Conservation (phyloP, 768 basidiomycete genomes). For the Tremella yokohamensis region DNA sequence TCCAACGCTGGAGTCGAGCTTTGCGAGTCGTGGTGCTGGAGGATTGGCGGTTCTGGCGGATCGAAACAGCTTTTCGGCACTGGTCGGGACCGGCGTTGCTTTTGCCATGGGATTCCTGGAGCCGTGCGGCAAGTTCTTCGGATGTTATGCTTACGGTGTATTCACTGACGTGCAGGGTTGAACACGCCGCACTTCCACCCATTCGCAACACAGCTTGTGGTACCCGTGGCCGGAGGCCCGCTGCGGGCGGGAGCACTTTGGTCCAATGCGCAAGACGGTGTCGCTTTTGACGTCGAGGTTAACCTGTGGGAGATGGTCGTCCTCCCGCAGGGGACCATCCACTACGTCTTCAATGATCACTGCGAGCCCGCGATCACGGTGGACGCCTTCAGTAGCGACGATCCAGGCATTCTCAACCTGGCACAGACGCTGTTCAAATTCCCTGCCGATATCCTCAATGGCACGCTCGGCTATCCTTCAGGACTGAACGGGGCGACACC, state of each 20-base stretch:
- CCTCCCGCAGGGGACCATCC: constrained; percentile 13
- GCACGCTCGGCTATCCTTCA: constrained; percentile 9
- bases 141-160: too few relatives aligned
- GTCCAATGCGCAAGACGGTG: neutral
- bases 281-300: constrained; percentile 1
- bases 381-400: constrained; percentile 9
- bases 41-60: too few relatives aligned
- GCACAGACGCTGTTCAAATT: constrained; percentile 13
- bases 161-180: too few relatives aligned
- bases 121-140: too few relatives aligned
- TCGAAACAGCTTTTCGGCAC: too few relatives aligned
- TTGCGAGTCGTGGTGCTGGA: too few relatives aligned
- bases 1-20: too few relatives aligned
- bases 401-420: constrained; percentile 14
- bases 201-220: constrained; percentile 7
- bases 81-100: too few relatives aligned
- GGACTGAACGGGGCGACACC: constrained; percentile 4
- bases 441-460: constrained; percentile 10
- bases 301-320: constrained; percentile 6
- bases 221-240: constrained; percentile 9
- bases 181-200: too few relatives aligned
- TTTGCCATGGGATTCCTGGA: too few relatives aligned
- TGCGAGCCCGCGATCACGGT: constrained; percentile 13
- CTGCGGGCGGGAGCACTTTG: constrained; percentile 8
- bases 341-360: constrained; percentile 19